These are phyloP conservation scores for Fomitopsis serialis DNA, from an alignment of 768 basidiomycete genomes.

Conservation along the genomic window DNA sequence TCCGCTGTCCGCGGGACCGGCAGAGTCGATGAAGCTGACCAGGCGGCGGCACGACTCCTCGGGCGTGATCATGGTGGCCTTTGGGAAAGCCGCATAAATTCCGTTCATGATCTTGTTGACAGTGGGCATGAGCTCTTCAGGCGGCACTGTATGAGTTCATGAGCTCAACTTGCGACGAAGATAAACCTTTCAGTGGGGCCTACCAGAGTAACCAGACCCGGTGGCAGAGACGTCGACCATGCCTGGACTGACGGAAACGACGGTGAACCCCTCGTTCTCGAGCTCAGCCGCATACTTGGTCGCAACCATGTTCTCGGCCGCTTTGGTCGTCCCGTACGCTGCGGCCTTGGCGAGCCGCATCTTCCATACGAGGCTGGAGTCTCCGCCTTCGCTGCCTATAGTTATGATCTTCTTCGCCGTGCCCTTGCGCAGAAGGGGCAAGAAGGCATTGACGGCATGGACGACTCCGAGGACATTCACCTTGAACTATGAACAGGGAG, in stretches of 20 bases:
- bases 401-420: slow-evolving; percentile 29
- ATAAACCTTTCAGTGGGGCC: too few species aligned
- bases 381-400: slow-evolving; percentile 10
- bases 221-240: slow-evolving; percentile 7
- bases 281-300: slow-evolving; percentile 30
- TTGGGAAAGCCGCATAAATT: too few species aligned
- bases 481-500: slow-evolving; percentile 19
- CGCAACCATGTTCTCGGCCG: slow-evolving; percentile 24
- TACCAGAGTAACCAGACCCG: too few species aligned
- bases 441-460: slow-evolving; percentile 29
- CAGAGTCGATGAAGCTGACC: too few species aligned
- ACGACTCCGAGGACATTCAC: slow-evolving; percentile 32
- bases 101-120: too few species aligned
- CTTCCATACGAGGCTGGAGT: neutral
- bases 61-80: too few species aligned
- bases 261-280: slow-evolving; percentile 1
- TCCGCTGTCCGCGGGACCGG: too few species aligned
- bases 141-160: too few species aligned
- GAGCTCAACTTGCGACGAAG: too few species aligned
- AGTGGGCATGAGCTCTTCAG: too few species aligned
- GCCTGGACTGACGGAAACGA: neutral
- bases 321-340: slow-evolving; percentile 33
- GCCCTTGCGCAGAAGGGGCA: slow-evolving; percentile 31
- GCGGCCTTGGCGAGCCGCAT: neutral
- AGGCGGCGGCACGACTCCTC: too few species aligned